Conservation (phyloP, 306 rosid species). For the Citrullus mucosospermus region DNA sequence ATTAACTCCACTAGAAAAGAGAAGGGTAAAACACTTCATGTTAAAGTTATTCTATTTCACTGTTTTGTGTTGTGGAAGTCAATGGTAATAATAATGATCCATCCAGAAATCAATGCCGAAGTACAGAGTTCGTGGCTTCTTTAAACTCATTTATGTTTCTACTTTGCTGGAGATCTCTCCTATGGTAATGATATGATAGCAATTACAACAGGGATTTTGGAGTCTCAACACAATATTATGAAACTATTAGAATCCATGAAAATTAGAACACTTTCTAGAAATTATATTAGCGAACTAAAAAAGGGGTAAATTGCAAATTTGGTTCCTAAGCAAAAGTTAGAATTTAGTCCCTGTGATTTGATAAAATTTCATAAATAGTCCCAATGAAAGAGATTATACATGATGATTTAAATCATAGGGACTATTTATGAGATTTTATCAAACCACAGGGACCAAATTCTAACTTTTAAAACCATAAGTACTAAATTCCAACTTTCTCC, state of each 20-base stretch:
- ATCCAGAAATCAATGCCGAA: background rate
- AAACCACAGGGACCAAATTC: no score
- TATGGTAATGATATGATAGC: background rate
- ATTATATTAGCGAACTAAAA: background rate
- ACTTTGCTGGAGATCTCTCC: background rate
- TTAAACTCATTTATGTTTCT: background rate
- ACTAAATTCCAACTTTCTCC: no score
- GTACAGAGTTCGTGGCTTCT: background rate
- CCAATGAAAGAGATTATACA: no score
- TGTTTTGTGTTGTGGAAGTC: background rate
- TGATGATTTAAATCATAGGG: no score
- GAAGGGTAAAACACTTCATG: background rate
- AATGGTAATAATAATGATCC: background rate
- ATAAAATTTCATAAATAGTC: no score
- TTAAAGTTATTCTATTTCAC: background rate
- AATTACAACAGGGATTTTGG: background rate
- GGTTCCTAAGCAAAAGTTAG: no score
- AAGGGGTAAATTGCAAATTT: no score
- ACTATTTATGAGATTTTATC: no score
- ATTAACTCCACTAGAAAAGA: background rate
- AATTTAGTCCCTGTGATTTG: no score
- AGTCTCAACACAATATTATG: background rate
- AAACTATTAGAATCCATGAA: background rate
- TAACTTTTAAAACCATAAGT: no score
- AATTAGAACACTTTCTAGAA: background rate